A percentile compares a stretch with the other conserved stretches of the same genome.
phyloP scores from a whole-genome alignment of 129 eudicot species.

The Saposhnikovia divaricata region DNA sequence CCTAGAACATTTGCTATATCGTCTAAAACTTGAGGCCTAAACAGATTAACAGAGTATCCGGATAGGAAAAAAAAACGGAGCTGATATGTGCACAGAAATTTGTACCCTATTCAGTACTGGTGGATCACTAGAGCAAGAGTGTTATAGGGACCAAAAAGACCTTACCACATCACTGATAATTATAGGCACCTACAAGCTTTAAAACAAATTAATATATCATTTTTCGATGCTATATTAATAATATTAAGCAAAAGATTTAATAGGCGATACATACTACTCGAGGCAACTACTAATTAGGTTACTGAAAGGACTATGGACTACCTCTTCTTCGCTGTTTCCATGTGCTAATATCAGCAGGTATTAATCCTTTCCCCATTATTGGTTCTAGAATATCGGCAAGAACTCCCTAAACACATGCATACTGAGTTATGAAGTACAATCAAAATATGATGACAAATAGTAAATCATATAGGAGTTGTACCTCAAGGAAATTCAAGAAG shows the following conservation, averaged over 20 bases:
- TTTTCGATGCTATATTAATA: neutral
- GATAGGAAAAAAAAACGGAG: neutral
- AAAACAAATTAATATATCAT: neutral
- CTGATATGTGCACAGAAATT: neutral
- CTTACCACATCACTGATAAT: neutral
- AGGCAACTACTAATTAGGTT: constrained; percentile 8
- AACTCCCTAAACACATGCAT: constrained; percentile 58
- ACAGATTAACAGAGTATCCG: neutral
- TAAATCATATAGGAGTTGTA: neutral
- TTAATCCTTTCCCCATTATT: constrained; percentile 98
- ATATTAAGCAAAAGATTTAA: neutral
- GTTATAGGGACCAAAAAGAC: neutral
- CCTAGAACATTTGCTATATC: neutral
- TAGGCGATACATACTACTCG: neutral
- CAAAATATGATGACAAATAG: neutral
- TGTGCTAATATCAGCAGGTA: constrained; percentile 94
- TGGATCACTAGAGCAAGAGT: neutral
- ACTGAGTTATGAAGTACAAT: neutral
- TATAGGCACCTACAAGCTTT: neutral
- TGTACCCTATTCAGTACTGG: neutral
- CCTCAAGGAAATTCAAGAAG: neutral
- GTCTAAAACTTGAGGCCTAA: neutral
- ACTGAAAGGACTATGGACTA: constrained; percentile 30
- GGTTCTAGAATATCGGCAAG: constrained; percentile 98
- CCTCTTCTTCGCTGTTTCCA: constrained; percentile 99